phyloP scores from a whole-genome alignment of 345 rosid genomes.

The Euphorbia peplus region DNA sequence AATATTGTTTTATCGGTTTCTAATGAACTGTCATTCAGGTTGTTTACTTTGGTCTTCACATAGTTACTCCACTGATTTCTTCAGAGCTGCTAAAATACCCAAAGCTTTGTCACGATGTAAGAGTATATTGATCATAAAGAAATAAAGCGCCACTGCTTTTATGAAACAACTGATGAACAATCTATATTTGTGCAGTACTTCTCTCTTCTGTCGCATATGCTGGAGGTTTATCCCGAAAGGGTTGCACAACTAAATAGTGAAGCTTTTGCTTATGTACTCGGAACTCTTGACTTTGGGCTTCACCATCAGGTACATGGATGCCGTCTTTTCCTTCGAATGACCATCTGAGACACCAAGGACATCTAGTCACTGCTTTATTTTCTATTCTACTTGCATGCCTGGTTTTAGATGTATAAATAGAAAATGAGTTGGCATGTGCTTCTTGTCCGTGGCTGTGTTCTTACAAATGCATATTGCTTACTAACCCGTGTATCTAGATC shows the following conservation, averaged over 20 bases:
- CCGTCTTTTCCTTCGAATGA: background rate
- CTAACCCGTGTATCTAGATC: background rate
- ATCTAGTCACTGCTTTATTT: background rate
- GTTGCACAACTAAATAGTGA: conserved; percentile 66
- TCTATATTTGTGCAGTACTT: conserved; percentile 64
- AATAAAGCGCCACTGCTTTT: background rate
- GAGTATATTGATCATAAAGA: conserved; percentile 23
- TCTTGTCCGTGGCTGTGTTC: background rate
- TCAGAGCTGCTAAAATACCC: conserved; percentile 95
- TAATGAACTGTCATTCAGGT: conserved; percentile 61
- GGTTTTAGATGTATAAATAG: background rate
- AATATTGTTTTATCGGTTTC: conserved; percentile 24
- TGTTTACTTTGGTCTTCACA: conserved; percentile 87
- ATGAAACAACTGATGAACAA: conserved; percentile 17
- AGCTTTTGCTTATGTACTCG: conserved; percentile 72
- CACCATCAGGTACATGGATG: conserved; percentile 72
- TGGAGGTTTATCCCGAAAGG: conserved; percentile 96
- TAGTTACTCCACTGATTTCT: conserved; percentile 80
- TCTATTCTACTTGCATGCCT: background rate
- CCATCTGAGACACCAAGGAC: background rate
- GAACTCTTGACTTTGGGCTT: conserved; percentile 88
- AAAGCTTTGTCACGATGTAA: conserved; percentile 95
- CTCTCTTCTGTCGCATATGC: conserved; percentile 75
- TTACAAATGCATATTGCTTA: background rate
- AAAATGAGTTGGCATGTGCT: background rate